Base-by-base conservation (phyloP, 345 rosid species). In the Acer negundo region DNA sequence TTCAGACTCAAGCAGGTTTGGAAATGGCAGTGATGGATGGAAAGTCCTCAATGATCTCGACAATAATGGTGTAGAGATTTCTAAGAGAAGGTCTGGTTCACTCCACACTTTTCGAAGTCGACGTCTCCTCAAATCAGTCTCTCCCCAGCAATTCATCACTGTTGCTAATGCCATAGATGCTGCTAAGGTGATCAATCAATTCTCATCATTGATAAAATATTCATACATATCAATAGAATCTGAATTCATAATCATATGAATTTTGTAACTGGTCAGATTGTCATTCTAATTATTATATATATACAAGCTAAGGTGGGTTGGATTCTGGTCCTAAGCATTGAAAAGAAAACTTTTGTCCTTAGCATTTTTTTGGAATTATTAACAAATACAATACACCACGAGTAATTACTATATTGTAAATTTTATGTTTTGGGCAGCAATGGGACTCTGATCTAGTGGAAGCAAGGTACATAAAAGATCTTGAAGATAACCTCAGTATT, bases 371-470 rank as follows among this genome's bases (percentile, higher is more conserved):
- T 35, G 38, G 38, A 35, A 35, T 35, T 35, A 35, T 35, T 35
- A 35, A 35, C 6, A 35, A 35, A 35, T 35, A 35, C 38, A 3
- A 31, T 49, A 47, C 53, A 47, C 12, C 16, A 13, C 17, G 15
- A 49, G 55, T 49, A 49, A 10, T 46, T 28, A 9, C 26, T 6
- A 20, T 53, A 7, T 26, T 28, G 28, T 1, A 16, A 35, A 51
- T 6, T 65, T 26, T 44, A 28, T 26, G 4, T 38, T 61, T 49
- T 31, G 69, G 38, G 16, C 89, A 93, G 97, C 94, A 93, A 86
- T 93, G 97, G 97, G 97, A 93, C 78, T n/a, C 84, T 13, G 96
- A 93, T 59, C 82, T 90, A 23, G 91, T 89, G 69, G 97, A 93
- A 85, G 92, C 92, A 40, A 84, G 78, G 83, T 87, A 88, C 76